These are phyloP conservation scores for Leersia perrieri DNA, from an alignment of 176 grass and related monocot species.

Conservation along the genomic window DNA sequence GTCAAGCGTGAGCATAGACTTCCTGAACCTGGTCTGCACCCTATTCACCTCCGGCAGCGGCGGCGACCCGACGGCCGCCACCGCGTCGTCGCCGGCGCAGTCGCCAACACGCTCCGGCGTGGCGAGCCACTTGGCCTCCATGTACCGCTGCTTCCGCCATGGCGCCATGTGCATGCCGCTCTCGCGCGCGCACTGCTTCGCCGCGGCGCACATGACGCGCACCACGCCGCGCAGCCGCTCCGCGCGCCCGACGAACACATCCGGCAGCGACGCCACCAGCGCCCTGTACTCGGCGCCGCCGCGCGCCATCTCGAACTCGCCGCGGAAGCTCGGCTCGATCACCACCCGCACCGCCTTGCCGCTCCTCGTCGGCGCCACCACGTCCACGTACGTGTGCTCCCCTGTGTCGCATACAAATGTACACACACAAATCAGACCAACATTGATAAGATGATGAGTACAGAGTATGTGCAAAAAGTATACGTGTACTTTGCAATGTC, in stretches of 20 bases:
- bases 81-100: not conserved
- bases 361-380: slow-evolving; percentile 46
- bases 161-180: slow-evolving; percentile 81
- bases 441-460: not conserved
- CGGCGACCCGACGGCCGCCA: not conserved
- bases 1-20: slow-evolving; percentile 73
- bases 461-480: not conserved
- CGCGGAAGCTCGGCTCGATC: slow-evolving; percentile 58
- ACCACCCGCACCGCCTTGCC: slow-evolving; percentile 51
- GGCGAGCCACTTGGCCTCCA: slow-evolving; percentile 73
- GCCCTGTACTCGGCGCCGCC: slow-evolving; percentile 49
- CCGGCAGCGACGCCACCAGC: slow-evolving; percentile 57
- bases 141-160: slow-evolving; percentile 73
- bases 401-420: slow-evolving; percentile 28
- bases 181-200: slow-evolving; percentile 77
- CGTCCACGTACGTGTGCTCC: slow-evolving; percentile 65
- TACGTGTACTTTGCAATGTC: too few relatives aligned
- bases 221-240: slow-evolving; percentile 56
- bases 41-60: slow-evolving; percentile 1
- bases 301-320: slow-evolving; percentile 68
- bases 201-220: slow-evolving; percentile 56
- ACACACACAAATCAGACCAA: not conserved
- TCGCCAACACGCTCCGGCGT: slow-evolving; percentile 44
- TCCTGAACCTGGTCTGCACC: slow-evolving; percentile 40
- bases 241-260: slow-evolving; percentile 56